phyloP scores from a whole-genome alignment of 257 asterid genomes.

The Solanum virginianum region DNA sequence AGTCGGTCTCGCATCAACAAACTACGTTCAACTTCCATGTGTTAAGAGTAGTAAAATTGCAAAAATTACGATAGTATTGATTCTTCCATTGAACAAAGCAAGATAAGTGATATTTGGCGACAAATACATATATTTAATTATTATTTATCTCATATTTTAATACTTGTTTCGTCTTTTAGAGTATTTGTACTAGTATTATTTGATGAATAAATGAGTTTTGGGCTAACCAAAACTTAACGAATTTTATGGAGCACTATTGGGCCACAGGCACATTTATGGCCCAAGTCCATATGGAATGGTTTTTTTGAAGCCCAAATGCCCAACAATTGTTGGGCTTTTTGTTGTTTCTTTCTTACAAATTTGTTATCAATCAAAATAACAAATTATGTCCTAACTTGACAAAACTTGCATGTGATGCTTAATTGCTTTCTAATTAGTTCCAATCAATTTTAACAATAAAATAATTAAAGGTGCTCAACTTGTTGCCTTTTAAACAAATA shows the following conservation, averaged over 20 bases:
- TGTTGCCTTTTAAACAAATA: not conserved
- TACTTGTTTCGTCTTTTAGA: too few relatives aligned
- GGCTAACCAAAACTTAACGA: not conserved
- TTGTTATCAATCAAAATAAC: too few relatives aligned
- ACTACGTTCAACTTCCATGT: not conserved
- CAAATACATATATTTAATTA: too few relatives aligned
- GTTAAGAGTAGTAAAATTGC: not conserved
- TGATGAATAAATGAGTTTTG: not conserved
- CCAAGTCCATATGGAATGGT: not conserved
- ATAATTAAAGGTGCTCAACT: not conserved
- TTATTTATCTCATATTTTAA: not conserved
- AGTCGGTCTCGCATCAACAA: not conserved
- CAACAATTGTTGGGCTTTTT: not conserved
- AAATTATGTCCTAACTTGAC: too few relatives aligned
- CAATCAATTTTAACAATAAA: not conserved
- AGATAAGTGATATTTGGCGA: not conserved
- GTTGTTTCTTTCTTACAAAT: not conserved
- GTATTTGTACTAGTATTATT: not conserved
- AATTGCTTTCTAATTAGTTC: not conserved
- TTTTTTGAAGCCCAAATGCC: not conserved
- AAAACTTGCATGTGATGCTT: too few relatives aligned
- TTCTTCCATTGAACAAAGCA: not conserved
- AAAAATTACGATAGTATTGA: not conserved
- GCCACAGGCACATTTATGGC: not conserved
- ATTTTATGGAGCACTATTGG: not conserved